Conservation (phyloP, 1,139 yeast species). For the Yamadazyma atlantica region DNA sequence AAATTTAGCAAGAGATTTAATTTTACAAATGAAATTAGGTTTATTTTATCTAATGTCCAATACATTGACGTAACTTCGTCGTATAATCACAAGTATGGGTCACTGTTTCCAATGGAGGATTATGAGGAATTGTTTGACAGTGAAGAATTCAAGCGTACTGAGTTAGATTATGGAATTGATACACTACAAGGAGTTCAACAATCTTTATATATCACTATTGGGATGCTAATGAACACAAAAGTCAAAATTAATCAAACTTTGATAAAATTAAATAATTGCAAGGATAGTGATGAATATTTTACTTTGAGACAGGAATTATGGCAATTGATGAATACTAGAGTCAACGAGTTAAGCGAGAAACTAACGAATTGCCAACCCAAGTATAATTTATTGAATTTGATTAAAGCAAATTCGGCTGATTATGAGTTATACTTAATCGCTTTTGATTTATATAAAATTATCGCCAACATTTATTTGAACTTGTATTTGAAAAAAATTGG, state of each 20-base stretch:
- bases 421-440: slow-evolving; percentile 4
- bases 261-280: slow-evolving; percentile 1
- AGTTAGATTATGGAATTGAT: slow-evolving; percentile 22
- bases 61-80: slow-evolving; percentile 22
- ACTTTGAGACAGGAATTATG: background rate
- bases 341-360: slow-evolving; percentile 2
- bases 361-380: slow-evolving; percentile 10
- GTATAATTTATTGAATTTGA: slow-evolving; percentile 5
- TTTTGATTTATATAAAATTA: slow-evolving; percentile 7
- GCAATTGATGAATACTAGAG: background rate
- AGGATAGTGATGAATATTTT: slow-evolving; percentile 5
- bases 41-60: slow-evolving; percentile 22
- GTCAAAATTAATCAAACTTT: slow-evolving; percentile 13
- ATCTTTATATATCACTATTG: slow-evolving; percentile 17
- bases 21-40: slow-evolving; percentile 21
- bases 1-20: slow-evolving; percentile 15
- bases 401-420: slow-evolving; percentile 5
- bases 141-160: slow-evolving; percentile 9
- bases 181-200: slow-evolving; percentile 25
- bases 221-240: slow-evolving; percentile 19
- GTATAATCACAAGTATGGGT: slow-evolving; percentile 17
- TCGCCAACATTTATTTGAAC: slow-evolving; percentile 9
- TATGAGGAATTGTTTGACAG: slow-evolving; percentile 14
- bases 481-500: slow-evolving; percentile 9
- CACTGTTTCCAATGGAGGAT: slow-evolving; percentile 14